These are phyloP conservation scores for Platanthera zijinensis DNA, from an alignment of 106 monocot genomes.

Conservation along the genomic window DNA sequence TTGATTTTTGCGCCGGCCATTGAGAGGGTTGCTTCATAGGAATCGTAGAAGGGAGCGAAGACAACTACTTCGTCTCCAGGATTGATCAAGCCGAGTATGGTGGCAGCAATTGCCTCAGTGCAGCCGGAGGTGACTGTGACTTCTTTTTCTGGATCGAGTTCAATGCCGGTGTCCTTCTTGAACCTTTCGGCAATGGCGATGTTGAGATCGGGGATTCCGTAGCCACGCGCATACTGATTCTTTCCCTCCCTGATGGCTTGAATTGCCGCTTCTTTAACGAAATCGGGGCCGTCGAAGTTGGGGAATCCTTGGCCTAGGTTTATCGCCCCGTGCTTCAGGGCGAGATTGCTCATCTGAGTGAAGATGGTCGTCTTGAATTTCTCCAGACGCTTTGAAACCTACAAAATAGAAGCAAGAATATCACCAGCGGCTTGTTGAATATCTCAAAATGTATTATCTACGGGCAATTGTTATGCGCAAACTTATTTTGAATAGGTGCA, in stretches of 20 bases:
- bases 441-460: too few species aligned
- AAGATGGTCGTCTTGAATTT: constrained; percentile 97
- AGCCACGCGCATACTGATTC: constrained; percentile 94
- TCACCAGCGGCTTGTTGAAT: too few species aligned
- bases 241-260: constrained; percentile 75
- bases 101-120: constrained; percentile 96
- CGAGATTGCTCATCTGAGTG: constrained; percentile 96
- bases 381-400: constrained; percentile 90
- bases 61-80: constrained; percentile 89
- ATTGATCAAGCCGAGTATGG: constrained; percentile 85
- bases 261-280: constrained; percentile 92
- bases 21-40: constrained; percentile 82
- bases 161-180: constrained; percentile 63
- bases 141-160: constrained; percentile 80
- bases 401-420: not conserved
- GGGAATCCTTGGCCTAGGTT: constrained; percentile 98
- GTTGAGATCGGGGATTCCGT: constrained; percentile 82
- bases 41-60: constrained; percentile 96
- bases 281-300: constrained; percentile 94
- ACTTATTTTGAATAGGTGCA: too few species aligned
- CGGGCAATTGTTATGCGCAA: too few species aligned
- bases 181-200: constrained; percentile 69
- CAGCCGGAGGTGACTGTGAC: constrained; percentile 95
- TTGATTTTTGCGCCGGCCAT: constrained; percentile 91
- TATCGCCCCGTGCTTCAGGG: constrained; percentile 83